These are phyloP conservation scores for Sporormia fimetaria DNA, from an alignment of 495 filamentous ascomycete species.

Conservation along the genomic window DNA sequence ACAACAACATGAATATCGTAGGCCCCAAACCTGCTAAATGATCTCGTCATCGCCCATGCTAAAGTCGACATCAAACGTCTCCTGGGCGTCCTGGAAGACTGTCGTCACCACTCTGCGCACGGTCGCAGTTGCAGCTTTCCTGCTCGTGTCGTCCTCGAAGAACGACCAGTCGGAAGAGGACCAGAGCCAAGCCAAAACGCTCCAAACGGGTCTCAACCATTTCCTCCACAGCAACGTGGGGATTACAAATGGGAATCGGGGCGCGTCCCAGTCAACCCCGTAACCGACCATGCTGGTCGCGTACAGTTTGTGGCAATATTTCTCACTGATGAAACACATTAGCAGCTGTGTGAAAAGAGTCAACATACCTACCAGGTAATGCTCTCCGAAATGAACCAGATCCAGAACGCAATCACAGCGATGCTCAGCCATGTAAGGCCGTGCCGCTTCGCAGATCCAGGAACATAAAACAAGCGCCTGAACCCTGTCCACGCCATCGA, in stretches of 20 bases:
- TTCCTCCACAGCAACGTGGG: constrained; percentile 16
- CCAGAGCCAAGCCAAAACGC: constrained; percentile 9
- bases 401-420: constrained; percentile 6
- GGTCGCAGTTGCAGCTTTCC: constrained; percentile 1
- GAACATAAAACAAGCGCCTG: constrained; percentile 16
- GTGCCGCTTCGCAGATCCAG: not conserved
- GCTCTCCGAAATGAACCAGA: constrained; percentile 17
- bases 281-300: constrained; percentile 11
- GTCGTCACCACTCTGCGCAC: constrained; percentile 3
- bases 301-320: constrained; percentile 19
- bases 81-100: not conserved
- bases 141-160: not conserved
- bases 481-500: constrained; percentile 7
- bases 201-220: constrained; percentile 15
- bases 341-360: not conserved
- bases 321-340: constrained; percentile 4
- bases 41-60: constrained; percentile 19
- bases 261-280: constrained; percentile 21
- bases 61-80: constrained; percentile 3
- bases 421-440: constrained; percentile 22
- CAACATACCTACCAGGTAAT: constrained; percentile 17
- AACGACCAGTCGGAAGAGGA: not conserved
- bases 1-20: no score
- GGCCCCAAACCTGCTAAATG: constrained; percentile 4
- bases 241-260: constrained; percentile 18